Base-by-base conservation (phyloP, 2,329 filamentous ascomycete species). In the Aspergillus sp. region DNA sequence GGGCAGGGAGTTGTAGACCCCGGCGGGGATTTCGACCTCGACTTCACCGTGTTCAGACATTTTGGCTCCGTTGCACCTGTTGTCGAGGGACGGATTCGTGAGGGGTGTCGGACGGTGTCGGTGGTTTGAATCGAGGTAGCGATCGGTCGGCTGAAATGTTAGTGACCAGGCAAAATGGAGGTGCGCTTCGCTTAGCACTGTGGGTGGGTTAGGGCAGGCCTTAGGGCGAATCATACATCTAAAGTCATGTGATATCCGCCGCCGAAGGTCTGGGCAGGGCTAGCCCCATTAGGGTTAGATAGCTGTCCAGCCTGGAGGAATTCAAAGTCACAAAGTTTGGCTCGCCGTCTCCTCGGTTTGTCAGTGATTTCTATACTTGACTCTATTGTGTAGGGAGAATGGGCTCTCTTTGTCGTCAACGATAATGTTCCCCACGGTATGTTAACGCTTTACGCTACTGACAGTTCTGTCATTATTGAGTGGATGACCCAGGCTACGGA, bases 41-140 rank as follows among this genome's bases (percentile, higher is more conserved):
- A 96, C 89, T 85, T 96, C 93, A 84, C 89, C 91, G 82, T 81
- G 83, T 83, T 96, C 92, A 89, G 92, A 96, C 92, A 96, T 96
- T 75, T 90, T 82, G 60, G 73, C 73, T 69, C 70, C 67, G 69
- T 70, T 70, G 67, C 68, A 70, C 66, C 66, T 71, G 68, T 70
- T 74, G 70, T 72, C 71, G 70, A 68, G 64, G 70, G 69, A 71
- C 66, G 70, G 70, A 62, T 72, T 72, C 65, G 73, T 74, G 67
- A 70, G 39, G 47, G 31, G 5, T 43, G 49, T 52, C 49, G 49
- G 49, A 72, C 68, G 68, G 70, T 68, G 64, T 68, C 66, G 70
- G 71, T 72, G 67, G 70, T 72, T 68, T 68, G 70, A 67, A 51
- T 67, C 68, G 68, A 65, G 61, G 61, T 67, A 67, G 66, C 67